phyloP scores from a whole-genome alignment of 768 basidiomycete genomes.

The Russula earlei region DNA sequence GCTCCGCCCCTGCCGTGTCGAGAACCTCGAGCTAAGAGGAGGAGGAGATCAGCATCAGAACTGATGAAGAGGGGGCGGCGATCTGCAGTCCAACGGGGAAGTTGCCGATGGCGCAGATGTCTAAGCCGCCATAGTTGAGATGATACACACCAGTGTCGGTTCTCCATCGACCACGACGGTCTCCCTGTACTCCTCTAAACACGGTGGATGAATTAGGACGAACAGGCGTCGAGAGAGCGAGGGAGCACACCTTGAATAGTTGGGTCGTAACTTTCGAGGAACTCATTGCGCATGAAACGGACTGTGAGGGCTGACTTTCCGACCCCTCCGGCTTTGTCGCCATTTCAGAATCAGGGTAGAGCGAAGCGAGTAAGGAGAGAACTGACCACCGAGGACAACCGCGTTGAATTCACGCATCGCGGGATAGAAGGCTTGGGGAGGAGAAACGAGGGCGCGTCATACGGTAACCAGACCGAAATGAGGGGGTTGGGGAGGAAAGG shows the following conservation, averaged over 20 bases:
- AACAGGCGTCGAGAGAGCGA: neutral
- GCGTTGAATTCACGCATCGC: slow-evolving; percentile 64
- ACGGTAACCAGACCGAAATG: slow-evolving; percentile 13
- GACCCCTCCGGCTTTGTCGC: slow-evolving; percentile 64
- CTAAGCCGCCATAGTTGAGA: neutral
- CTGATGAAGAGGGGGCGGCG: neutral
- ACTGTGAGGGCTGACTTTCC: slow-evolving; percentile 84
- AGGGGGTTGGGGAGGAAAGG: neutral
- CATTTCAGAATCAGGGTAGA: neutral
- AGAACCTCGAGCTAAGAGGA: slow-evolving; percentile 58
- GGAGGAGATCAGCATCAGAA: neutral
- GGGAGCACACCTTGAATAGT: slow-evolving; percentile 63
- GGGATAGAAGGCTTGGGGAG: slow-evolving; percentile 13
- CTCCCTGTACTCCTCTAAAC: slow-evolving; percentile 61
- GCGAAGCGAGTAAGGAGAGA: neutral
- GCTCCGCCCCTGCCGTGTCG: slow-evolving; percentile 81
- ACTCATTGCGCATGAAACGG: slow-evolving; percentile 63
- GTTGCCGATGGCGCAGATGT: neutral
- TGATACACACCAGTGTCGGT: slow-evolving; percentile 43
- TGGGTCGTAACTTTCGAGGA: slow-evolving; percentile 71
- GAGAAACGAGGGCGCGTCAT: slow-evolving; percentile 14
- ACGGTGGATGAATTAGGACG: neutral
- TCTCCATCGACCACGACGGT: slow-evolving; percentile 58
- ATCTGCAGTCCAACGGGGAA: neutral
- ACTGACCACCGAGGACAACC: slow-evolving; percentile 72